A percentile compares a stretch with the other conserved stretches of the same genome.
These are phyloP conservation scores for Globisporangium takayamanum DNA, from an alignment of 352 stramenopile species.

Conservation along the genomic window DNA sequence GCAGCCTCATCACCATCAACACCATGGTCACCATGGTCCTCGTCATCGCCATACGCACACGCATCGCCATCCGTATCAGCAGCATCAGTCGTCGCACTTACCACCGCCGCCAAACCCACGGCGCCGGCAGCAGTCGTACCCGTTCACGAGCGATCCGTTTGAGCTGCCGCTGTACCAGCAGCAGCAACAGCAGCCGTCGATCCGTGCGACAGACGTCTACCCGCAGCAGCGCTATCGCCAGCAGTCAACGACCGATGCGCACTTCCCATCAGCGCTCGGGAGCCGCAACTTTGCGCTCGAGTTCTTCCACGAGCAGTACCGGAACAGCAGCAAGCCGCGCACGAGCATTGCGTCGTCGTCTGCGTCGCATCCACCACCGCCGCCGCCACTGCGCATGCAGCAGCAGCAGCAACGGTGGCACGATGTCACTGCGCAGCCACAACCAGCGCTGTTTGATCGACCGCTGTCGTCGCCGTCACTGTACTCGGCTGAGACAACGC, in stretches of 20 bases:
- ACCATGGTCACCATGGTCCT: slow-evolving; percentile 14
- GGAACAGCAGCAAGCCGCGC: slow-evolving; percentile 13
- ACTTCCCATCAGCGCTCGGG: not conserved
- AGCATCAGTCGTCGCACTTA: slow-evolving; percentile 20
- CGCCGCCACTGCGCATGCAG: slow-evolving; percentile 1
- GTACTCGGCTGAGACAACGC: no score
- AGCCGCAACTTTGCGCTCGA: slow-evolving; percentile 12
- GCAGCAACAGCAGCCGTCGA: not conserved
- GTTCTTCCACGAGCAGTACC: slow-evolving; percentile 22
- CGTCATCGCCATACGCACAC: no score
- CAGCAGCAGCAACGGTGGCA: not conserved
- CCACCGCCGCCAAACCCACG: not conserved
- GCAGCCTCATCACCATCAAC: slow-evolving; percentile 20
- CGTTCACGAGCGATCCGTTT: not conserved
- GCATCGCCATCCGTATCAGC: slow-evolving; percentile 12
- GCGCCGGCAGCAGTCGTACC: slow-evolving; percentile 7
- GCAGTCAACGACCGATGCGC: slow-evolving; percentile 18
- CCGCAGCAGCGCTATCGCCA: slow-evolving; percentile 20
- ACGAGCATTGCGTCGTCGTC: slow-evolving; percentile 1
- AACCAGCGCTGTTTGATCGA: no score
- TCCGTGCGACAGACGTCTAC: slow-evolving; percentile 1
- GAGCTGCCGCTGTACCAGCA: not conserved
- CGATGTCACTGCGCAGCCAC: no score
- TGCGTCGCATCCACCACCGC: slow-evolving; percentile 6
- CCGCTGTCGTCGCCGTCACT: no score